These are phyloP conservation scores for Starmerella ratchasimensis DNA, from an alignment of 805 yeast genomes.

Conservation along the genomic window DNA sequence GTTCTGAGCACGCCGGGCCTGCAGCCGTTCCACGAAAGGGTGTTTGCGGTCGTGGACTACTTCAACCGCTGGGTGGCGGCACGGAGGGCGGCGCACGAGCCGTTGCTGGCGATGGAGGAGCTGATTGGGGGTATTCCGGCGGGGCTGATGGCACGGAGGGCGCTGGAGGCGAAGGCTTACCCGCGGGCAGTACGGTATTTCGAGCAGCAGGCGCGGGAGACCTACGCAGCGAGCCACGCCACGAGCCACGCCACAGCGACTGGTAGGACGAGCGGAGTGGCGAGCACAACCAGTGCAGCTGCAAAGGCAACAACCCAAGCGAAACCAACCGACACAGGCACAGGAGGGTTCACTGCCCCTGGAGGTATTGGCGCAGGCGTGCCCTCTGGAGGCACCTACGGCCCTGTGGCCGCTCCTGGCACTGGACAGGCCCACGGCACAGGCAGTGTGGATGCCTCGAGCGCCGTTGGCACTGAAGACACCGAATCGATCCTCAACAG, in stretches of 20 bases:
- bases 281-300: no score
- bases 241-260: no score
- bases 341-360: no score
- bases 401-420: no score
- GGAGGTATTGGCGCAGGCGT: no score
- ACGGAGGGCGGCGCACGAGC: slow-evolving; percentile 14
- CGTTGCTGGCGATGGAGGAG: slow-evolving; percentile 13
- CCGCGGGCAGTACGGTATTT: slow-evolving; percentile 77
- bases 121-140: slow-evolving; percentile 36
- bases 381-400: no score
- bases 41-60: slow-evolving; percentile 71
- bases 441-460: no score
- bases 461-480: slow-evolving; percentile 21
- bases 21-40: slow-evolving; percentile 57
- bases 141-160: slow-evolving; percentile 56
- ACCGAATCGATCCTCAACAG: slow-evolving; percentile 17
- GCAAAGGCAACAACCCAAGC: no score
- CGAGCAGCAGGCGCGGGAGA: slow-evolving; percentile 55
- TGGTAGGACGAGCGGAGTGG: no score
- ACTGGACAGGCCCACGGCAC: no score
- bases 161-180: slow-evolving; percentile 70
- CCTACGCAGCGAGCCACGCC: no score
- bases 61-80: slow-evolving; percentile 54
- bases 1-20: slow-evolving; percentile 34
- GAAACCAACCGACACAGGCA: no score